Evolutionary conservation across 306 rosid species (phyloP).

Genomic region (Dryas octopetala): DNA sequence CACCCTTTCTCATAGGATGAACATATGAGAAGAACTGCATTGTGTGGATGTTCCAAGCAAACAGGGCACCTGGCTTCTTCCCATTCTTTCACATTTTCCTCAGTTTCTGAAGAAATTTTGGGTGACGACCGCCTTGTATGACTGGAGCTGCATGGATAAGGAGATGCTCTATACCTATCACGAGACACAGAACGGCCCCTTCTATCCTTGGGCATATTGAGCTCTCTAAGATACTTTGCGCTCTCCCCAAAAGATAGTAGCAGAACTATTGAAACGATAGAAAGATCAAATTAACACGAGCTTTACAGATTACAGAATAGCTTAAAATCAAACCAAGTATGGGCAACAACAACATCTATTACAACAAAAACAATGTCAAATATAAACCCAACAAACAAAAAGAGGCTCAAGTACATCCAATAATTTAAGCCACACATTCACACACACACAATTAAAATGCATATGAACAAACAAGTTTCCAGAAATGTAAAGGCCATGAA

Average conservation of each 20-base stretch:
- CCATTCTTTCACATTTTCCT: conserved; percentile 76
- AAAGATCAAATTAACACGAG: conserved; percentile 3
- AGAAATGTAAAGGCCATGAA: background rate
- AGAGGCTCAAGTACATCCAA: background rate
- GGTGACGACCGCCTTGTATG: conserved; percentile 37
- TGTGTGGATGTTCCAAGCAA: conserved; percentile 99
- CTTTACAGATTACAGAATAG: background rate
- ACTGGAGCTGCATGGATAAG: conserved; percentile 80
- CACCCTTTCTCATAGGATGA: conserved; percentile 91
- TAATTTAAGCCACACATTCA: background rate
- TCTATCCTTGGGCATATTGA: conserved; percentile 89
- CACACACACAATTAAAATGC: background rate
- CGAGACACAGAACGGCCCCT: conserved; percentile 78
- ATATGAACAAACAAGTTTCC: background rate
- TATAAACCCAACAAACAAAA: background rate
- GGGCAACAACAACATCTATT: background rate
- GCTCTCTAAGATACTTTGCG: conserved; percentile 9
- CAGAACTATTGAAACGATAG: conserved; percentile 7
- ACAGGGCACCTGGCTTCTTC: conserved; percentile 97
- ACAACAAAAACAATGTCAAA: background rate
- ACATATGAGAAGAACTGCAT: conserved; percentile 89
- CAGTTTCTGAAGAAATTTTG: conserved; percentile 50
- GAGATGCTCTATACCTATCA: conserved; percentile 73
- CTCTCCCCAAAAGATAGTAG: conserved; percentile 14
- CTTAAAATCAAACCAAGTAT: background rate